Base-by-base conservation (phyloP, 306 rosid genomes). In the Sechiopsis laciniata region DNA sequence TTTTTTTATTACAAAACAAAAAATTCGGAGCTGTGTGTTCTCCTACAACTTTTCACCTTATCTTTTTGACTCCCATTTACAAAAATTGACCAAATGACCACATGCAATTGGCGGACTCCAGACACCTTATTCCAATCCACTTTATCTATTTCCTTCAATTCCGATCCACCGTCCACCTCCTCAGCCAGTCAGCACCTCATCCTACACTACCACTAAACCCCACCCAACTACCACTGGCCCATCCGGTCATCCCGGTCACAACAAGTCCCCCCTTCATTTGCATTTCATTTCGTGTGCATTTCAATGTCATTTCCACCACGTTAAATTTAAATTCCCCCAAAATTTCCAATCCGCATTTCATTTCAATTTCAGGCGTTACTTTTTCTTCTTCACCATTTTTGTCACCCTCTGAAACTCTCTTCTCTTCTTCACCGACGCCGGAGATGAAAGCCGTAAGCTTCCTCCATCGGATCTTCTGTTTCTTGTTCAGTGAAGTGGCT, bases 211-310 rank as follows among this genome's bases (percentile, higher is more conserved):
- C 58, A 5, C 58, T 21, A 13, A 13, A 1, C 22, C 10, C 8
- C 2, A 0, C 19, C 19, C n/a, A 58, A 58, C 70, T 71, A 40
- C 35, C 56, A 79, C 87, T 78, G 73, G 63, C 29, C 15, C 68
- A 59, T 17, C 84, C 77, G 80, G 88, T 84, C 55, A 48, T 66
- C 73, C 73, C 54, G 20, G 68, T 22, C 75, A 19, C 40, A 14
- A 50, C 50, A 51, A 74, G 74, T 77, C 75, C 63, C 55, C 71
- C 9, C 35, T 58, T 80, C 82, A 77, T 83, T 83, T 87, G 74
- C 76, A 76, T 87, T 89, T 86, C 86, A 90, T 90, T 84, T 87
- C 78, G 74, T 84, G 87, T 81, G 82, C 66, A 87, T 90, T 90
- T 90, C 92, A 73, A 85, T 48, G 77, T 37, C 81, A 76, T 81